Evolutionary conservation across 1,284 basidiomycete species (phyloP), one percentile per base, ranked within the genome.

Genomic region (Termitomyces sp.): DNA sequence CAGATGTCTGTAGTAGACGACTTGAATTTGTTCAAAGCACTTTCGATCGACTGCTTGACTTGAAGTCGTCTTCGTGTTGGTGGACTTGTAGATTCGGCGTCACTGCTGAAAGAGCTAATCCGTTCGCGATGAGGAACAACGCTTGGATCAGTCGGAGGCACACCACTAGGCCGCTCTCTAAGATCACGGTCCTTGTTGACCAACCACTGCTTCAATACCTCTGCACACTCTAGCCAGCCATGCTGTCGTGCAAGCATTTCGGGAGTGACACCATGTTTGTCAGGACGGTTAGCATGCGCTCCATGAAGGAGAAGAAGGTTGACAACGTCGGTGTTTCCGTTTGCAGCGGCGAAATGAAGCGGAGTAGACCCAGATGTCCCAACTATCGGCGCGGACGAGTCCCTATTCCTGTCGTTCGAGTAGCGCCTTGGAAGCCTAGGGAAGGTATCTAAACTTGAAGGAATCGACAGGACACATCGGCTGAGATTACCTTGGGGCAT

Each of bases 291-390:
- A 19, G 91, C 81, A 53, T 83, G 78, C 4, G 93, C 93, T 34
- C 92, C 92, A 59, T 83, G 83, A 9, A 84, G 78, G 28, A 97
- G 81, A 39, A 97, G 81, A 28, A 88, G 81, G 55, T 77, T 79
- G 39, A 92, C 81, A 60, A 92, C 81, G 16, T 76, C 69, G 30
- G 80, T 80, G 68, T 97, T 91, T 3, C 93, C 93, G 59, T 95
- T 93, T 19, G 93, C 92, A 26, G 92, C 87, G 5, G 93, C 93
- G 66, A 96, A 97, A 65, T 97, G 93, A n/a, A 97, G 80, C 0
- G 93, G 90, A 0, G 93, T 95, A 1, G 91, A 91, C 16, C 92
- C 92, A 13, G 83, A 80, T 3, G 86, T 84, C 40, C 91, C 91
- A 31, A 92, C 83, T 60, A 87, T 86, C 53, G 83, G 83, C 1